Conservation (phyloP, 345 rosid genomes). For the Leavenworthia alabamica region DNA sequence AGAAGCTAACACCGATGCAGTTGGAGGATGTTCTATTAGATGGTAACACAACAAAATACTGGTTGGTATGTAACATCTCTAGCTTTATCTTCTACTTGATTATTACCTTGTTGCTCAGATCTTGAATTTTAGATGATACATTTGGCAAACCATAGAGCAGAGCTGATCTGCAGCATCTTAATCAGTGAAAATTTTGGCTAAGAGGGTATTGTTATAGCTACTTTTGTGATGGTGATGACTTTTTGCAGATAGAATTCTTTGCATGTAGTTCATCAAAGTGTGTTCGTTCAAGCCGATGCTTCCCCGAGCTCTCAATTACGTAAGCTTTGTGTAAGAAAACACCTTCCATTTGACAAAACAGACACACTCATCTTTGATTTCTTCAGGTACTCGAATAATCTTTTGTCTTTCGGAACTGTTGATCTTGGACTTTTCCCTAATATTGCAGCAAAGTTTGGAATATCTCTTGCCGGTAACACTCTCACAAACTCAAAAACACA, state of each 20-base stretch:
- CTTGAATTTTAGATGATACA: too few relatives aligned
- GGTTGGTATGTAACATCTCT: slow-evolving; percentile 64
- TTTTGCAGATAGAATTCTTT: slow-evolving; percentile 66
- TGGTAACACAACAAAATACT: slow-evolving; percentile 66
- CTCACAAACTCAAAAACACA: neutral
- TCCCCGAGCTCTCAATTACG: slow-evolving; percentile 75
- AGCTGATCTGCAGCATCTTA: neutral
- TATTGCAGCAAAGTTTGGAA: slow-evolving; percentile 79
- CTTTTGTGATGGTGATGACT: slow-evolving; percentile 6
- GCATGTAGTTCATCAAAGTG: slow-evolving; percentile 51
- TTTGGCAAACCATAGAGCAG: neutral
- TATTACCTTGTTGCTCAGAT: too few relatives aligned
- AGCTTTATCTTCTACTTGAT: slow-evolving; percentile 16
- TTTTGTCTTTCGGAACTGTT: slow-evolving; percentile 72
- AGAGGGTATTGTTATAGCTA: neutral
- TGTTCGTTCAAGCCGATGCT: slow-evolving; percentile 60
- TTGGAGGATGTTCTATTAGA: slow-evolving; percentile 71
- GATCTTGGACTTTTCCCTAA: slow-evolving; percentile 95
- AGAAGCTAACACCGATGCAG: slow-evolving; percentile 77
- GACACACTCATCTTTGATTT: too few relatives aligned
- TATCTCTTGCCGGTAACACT: slow-evolving; percentile 59
- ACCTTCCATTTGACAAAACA: neutral
- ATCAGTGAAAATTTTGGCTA: neutral
- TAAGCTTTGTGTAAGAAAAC: slow-evolving; percentile 31
- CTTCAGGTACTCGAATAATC: slow-evolving; percentile 76